These are phyloP conservation scores for Torulaspora microellipsoides DNA, from an alignment of 805 yeast species.

Conservation along the genomic window DNA sequence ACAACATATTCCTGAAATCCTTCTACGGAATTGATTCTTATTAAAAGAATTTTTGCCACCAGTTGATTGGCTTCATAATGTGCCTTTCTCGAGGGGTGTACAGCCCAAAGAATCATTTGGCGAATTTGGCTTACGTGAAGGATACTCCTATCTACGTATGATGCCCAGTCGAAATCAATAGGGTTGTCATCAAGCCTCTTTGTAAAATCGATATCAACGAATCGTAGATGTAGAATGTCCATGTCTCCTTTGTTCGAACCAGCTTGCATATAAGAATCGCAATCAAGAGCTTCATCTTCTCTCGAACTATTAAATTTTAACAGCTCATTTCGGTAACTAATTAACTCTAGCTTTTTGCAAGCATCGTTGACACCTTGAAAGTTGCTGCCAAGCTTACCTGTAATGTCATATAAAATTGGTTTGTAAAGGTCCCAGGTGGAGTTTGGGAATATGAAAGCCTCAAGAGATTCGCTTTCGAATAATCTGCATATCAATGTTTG, in stretches of 20 bases:
- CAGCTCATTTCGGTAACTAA: constrained; percentile 67
- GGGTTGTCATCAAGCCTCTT: constrained; percentile 27
- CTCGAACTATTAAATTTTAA: constrained; percentile 48
- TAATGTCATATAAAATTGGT: constrained; percentile 41
- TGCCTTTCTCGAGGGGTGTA: constrained; percentile 27
- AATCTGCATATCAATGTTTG: constrained; percentile 28
- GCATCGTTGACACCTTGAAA: constrained; percentile 28
- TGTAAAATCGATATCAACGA: constrained; percentile 25
- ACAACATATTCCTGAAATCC: constrained; percentile 32
- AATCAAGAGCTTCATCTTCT: constrained; percentile 37
- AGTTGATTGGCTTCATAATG: constrained; percentile 33
- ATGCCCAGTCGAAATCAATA: constrained; percentile 32
- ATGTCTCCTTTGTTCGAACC: constrained; percentile 36
- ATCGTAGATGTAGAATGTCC: constrained; percentile 24
- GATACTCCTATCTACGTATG: constrained; percentile 29
- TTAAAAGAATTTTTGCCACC: constrained; percentile 27
- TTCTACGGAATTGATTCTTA: constrained; percentile 29
- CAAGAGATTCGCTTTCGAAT: constrained; percentile 37
- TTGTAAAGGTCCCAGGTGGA: constrained; percentile 54
- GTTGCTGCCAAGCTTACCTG: constrained; percentile 12
- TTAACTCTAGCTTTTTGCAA: constrained; percentile 50
- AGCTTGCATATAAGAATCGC: constrained; percentile 13
- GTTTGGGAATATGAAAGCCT: constrained; percentile 58
- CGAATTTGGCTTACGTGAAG: constrained; percentile 22
- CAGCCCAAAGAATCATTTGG: constrained; percentile 32